These are phyloP conservation scores for Rhynchosporium graminicola DNA, from an alignment of 2,329 filamentous ascomycete genomes.

Conservation along the genomic window DNA sequence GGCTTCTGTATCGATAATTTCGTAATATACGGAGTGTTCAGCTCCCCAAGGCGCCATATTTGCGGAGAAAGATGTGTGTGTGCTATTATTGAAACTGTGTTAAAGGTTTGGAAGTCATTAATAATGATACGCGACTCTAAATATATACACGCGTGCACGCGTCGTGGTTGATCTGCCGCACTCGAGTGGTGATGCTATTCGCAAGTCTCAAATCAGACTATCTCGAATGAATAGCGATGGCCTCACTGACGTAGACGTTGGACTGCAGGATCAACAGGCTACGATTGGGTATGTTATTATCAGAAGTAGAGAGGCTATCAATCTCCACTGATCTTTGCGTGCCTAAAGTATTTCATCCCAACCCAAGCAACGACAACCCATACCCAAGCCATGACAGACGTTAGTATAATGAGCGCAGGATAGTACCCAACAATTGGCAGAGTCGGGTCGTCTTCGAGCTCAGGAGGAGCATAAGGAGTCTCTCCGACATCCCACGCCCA, in stretches of 20 bases:
- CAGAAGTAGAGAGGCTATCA: constrained; percentile 26
- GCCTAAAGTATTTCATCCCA: constrained; percentile 98
- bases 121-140: no score
- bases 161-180: constrained; percentile 8
- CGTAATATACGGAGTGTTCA: neutral
- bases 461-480: constrained; percentile 91
- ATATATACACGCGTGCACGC: neutral
- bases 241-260: constrained; percentile 2
- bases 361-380: constrained; percentile 98
- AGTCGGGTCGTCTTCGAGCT: constrained; percentile 92
- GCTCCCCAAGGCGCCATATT: neutral
- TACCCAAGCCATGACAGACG: constrained; percentile 96
- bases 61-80: neutral
- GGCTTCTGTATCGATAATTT: neutral
- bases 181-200: constrained; percentile 9
- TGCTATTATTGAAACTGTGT: neutral
- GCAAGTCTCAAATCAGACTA: neutral
- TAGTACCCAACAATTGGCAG: constrained; percentile 97
- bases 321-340: constrained; percentile 76
- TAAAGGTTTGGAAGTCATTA: neutral
- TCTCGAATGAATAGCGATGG: neutral
- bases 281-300: constrained; percentile 5
- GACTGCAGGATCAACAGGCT: neutral
- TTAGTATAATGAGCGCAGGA: constrained; percentile 88
- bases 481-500: constrained; percentile 99